Evolutionary conservation across 257 asterid species (phyloP).

Genomic region (Parsonsia alboflavescens): DNA sequence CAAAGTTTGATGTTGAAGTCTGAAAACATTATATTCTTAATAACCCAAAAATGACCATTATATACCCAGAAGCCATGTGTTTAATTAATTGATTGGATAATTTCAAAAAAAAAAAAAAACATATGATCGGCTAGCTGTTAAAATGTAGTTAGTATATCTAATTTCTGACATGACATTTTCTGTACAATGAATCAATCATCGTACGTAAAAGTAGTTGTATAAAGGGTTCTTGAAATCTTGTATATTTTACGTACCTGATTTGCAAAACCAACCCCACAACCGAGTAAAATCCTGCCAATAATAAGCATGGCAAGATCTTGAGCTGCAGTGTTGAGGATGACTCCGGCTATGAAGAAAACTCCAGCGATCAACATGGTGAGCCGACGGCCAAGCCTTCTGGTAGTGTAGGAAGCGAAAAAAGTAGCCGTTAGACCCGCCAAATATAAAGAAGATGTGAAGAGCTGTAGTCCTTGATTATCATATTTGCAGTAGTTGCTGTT

Average conservation of each 20-base stretch:
- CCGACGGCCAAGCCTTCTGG: slow-evolving; percentile 62
- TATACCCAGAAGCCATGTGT: background rate
- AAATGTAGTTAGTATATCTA: too few relatives aligned
- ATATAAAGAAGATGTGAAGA: slow-evolving; percentile 84
- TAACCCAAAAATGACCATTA: background rate
- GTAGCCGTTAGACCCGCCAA: slow-evolving; percentile 77
- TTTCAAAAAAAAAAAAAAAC: too few relatives aligned
- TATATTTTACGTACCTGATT: slow-evolving; percentile 53
- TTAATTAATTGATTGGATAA: too few relatives aligned
- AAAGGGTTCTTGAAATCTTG: background rate
- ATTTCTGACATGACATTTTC: background rate
- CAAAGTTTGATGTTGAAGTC: slow-evolving; percentile 3
- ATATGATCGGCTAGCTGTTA: too few relatives aligned
- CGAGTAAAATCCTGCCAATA: slow-evolving; percentile 72
- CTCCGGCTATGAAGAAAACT: slow-evolving; percentile 55
- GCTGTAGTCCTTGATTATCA: slow-evolving; percentile 74
- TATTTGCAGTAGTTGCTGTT: slow-evolving; percentile 87
- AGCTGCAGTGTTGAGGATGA: slow-evolving; percentile 64
- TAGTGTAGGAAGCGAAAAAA: slow-evolving; percentile 85
- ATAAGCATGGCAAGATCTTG: slow-evolving; percentile 86
- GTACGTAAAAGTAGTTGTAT: background rate
- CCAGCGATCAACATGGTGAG: slow-evolving; percentile 83
- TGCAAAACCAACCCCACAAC: slow-evolving; percentile 89
- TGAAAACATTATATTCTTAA: background rate
- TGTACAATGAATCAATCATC: too few relatives aligned